Evolutionary conservation across 2,329 filamentous ascomycete genomes (phyloP), one percentile per base, ranked within the genome.

Genomic region (Shiraia sp.): DNA sequence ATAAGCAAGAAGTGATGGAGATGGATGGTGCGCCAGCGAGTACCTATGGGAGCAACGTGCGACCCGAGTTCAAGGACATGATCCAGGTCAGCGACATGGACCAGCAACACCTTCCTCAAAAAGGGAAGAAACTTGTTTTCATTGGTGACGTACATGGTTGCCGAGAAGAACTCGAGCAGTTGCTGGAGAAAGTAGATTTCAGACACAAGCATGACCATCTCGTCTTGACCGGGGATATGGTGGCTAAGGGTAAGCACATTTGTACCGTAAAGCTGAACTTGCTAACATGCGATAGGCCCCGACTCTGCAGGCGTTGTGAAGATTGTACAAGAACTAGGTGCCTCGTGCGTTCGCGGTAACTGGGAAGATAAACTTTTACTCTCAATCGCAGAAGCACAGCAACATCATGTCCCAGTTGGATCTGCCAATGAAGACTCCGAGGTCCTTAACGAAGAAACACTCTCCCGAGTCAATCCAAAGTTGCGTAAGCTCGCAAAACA

Each of bases 141-240:
- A 77, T 97, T 24, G 92, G 93, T 40, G 93, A 99, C 71, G 89
- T 97, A 10, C 92, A 97, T 72, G 93, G 93, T 34, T 93, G 93
- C 75, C 82, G 82, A 55, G 66, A 79, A 10, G 80, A 90, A 47
- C 76, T 69, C 19, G 52, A 66, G 49, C 45, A 75, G 12, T 76
- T 97, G 10, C 78, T 97, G 17, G 65, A 78, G 4, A 84, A 88
- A 59, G 73, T 87, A 15, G 65, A 75, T 12, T 92, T 89, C 68
- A 68, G 85, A 45, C 64, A 71, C 17, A 71, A 76, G 10, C 75
- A 72, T 34, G 92, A 72, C 36, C 68, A 74, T 39, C 61, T 71
- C 19, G 61, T 72, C 33, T 43, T 71, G 27, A 64, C 65, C 32
- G 57, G 66, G 51, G 63, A 72, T 63, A 65, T 74, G 53, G 65